Evolutionary conservation across 306 rosid species (phyloP), one percentile per base, ranked within the genome.

Genomic region (Carpinus viminea): DNA sequence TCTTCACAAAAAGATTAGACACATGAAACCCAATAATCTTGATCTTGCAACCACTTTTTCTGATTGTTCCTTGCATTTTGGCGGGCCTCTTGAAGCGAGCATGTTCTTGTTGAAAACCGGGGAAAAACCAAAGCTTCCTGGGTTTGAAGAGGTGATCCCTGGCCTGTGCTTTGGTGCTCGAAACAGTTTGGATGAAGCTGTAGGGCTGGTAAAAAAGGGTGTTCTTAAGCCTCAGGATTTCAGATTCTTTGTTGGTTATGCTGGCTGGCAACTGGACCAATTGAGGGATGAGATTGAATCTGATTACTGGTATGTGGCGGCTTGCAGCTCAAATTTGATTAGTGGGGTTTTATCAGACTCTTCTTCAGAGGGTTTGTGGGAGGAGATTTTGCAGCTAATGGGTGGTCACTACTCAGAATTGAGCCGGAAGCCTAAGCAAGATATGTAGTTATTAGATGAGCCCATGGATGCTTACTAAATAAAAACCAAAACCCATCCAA

Each of bases 251-350:
- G 93, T 90, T 47, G 99, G 99, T 65, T 96, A 96, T 81, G 97
- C 99, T n/a, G 99, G 99, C 83, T 96, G 99, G 99, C 96, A 93
- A 83, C 81, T 87, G 76, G 97, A 96, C 81, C 99, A 93, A 80
- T 74, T 96, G 96, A 80, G 90, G 79, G 98, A 93, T 78, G 99
- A 96, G 89, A 96, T 96, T 52, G 96, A 91, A 72, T 88, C 97
- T 12, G 83, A 96, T 81, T 96, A 91, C 83, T 96, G 99, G 99
- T 70, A 90, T 74, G 99, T 93, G 38, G 98, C 98, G 80, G 97
- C 99, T 34, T 93, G 99, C 83, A 93, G 99, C 92, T 90, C 97
- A 20, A 89, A 88, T 85, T 85, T 96, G 86, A 89, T 96, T 7
- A 72, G 77, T 48, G 88, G 83, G 74, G 84, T 82, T 80, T 79